Base-by-base conservation (phyloP, 176 grass and related monocot species). In the Carex pumila region DNA sequence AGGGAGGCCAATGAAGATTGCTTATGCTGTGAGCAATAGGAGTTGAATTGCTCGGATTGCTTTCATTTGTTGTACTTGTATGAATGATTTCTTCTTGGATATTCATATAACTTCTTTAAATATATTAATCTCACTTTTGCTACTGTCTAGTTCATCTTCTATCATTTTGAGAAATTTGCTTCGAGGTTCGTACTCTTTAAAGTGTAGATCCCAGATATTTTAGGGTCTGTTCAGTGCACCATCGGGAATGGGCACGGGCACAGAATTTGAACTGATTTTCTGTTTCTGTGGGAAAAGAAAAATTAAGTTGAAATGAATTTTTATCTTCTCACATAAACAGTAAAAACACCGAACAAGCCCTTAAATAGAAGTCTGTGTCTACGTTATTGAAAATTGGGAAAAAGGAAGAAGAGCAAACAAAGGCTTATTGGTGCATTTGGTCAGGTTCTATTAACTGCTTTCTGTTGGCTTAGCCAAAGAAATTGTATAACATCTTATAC, bases 1-100 rank as follows among this genome's bases (percentile, higher is more conserved):
- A 1, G 91, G 96, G 10, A 89, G 93, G 18, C 89, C 96, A 62
- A 85, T 95, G 19, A 95, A 93, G 79, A 88, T 98, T 57, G 89
- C 93, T 0, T 98, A 98, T 81, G 91, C 96, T 17, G 72, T 95
- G 34, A 88, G 88, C 59, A 93, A 89, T 82, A 92, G 88, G 83
- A 83, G 25, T 39, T 97, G 66, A 97, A 89, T 83, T 47, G 21
- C 8, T 39, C 92, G 66, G 94, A 87, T 55, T 49, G 22, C 9
- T 63, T 83, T 50, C 53, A 5, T 52, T 55, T 83, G 22, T 65
- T 21, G n/a, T 81, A 81, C 14, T 68, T 22, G n/a, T 31, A 29
- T 82, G 39, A 67, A 53, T 67, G 60, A 5, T 54, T 82, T 62
- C 7, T 60, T 22, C 71, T 76, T 53, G 30, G 14, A 55, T 54